phyloP scores from a whole-genome alignment of 176 grass and related monocot species.

The Carex littledalei region DNA sequence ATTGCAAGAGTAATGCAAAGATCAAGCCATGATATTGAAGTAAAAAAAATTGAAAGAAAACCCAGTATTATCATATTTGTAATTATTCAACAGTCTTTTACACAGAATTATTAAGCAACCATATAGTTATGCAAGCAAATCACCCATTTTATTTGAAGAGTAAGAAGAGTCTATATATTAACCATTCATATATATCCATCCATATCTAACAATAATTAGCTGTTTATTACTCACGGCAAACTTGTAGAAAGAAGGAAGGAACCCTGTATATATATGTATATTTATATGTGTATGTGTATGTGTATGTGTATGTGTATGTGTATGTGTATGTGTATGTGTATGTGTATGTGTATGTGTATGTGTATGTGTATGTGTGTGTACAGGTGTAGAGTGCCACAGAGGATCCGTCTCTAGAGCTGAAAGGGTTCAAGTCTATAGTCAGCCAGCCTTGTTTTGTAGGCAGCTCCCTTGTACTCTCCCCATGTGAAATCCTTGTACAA shows the following conservation, averaged over 20 bases:
- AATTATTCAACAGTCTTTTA: background rate
- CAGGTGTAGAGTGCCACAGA: background rate
- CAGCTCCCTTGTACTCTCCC: constrained; percentile 95
- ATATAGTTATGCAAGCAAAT: background rate
- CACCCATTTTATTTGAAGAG: background rate
- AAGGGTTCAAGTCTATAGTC: constrained; percentile 83
- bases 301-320: background rate
- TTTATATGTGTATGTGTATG: too few species aligned
- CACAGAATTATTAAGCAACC: background rate
- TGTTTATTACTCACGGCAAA: background rate
- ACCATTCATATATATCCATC: background rate
- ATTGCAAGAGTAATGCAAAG: background rate
- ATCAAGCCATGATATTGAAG: background rate
- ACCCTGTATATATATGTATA: too few species aligned
- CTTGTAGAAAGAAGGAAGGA: too few species aligned
- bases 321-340: background rate
- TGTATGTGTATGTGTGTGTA: background rate
- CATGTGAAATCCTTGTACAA: constrained; percentile 95
- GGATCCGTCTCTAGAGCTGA: constrained; percentile 27
- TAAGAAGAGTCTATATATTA: background rate
- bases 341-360: too few species aligned
- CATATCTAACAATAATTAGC: background rate
- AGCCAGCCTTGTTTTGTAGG: constrained; percentile 80
- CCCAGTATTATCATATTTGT: background rate
- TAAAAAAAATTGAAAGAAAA: background rate